Conservation (phyloP, 1,284 basidiomycete species). For the Peniophora sp. region DNA sequence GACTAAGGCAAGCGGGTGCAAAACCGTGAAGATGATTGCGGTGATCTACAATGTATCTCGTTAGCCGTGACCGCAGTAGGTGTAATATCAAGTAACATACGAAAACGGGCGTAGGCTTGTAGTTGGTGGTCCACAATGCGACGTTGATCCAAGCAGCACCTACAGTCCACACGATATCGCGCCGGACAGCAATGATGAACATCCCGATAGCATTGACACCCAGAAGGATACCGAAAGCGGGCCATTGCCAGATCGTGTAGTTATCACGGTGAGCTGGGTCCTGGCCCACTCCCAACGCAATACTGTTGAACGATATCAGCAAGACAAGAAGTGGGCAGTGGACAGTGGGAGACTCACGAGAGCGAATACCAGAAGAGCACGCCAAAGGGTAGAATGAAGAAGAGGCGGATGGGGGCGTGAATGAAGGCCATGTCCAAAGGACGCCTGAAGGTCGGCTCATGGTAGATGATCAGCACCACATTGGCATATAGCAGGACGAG, state of each 20-base stretch:
- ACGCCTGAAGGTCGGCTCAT: constrained; percentile 46
- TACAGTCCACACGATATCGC: constrained; percentile 66
- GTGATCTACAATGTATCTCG: constrained; percentile 33
- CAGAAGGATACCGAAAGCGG: constrained; percentile 54
- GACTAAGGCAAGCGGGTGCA: constrained; percentile 50
- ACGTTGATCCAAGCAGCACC: constrained; percentile 65
- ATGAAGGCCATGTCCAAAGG: constrained; percentile 63
- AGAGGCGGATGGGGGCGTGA: constrained; percentile 67
- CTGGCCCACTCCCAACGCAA: constrained; percentile 44
- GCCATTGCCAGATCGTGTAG: constrained; percentile 47
- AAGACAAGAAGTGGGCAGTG: too few species aligned
- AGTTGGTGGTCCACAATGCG: constrained; percentile 50
- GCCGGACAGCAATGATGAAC: constrained; percentile 41
- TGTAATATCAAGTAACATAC: constrained; percentile 29
- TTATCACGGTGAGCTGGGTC: constrained; percentile 32
- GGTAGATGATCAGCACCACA: constrained; percentile 56
- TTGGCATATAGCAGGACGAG: constrained; percentile 61
- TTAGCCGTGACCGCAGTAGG: background rate
- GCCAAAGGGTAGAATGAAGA: constrained; percentile 48
- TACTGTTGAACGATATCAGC: constrained; percentile 28
- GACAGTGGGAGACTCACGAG: too few species aligned
- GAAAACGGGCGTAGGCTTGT: constrained; percentile 54
- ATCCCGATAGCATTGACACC: constrained; percentile 49
- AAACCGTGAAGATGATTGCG: constrained; percentile 46
- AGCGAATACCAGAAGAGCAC: constrained; percentile 42